Evolutionary conservation across 2,329 filamentous ascomycete genomes (phyloP).

Genomic region (Aspergillus glaucus): DNA sequence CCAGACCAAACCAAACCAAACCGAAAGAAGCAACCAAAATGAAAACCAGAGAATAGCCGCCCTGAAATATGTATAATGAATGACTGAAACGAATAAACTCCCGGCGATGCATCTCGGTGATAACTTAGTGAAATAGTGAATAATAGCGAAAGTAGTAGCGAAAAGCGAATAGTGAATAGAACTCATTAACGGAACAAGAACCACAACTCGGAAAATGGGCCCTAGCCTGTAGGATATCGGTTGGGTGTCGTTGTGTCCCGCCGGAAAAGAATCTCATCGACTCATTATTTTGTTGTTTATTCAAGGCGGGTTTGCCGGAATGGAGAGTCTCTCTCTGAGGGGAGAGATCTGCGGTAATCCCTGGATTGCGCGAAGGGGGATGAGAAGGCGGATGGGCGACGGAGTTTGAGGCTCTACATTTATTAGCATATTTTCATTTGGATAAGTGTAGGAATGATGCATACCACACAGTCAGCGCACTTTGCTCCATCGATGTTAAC

Average conservation of each 20-base stretch:
- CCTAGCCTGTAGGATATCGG: slow-evolving; percentile 11
- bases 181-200: neutral
- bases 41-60: slow-evolving; percentile 12
- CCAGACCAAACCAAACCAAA: neutral
- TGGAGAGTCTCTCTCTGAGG: slow-evolving; percentile 26
- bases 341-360: slow-evolving; percentile 30
- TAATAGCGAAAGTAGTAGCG: slow-evolving; percentile 3
- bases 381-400: slow-evolving; percentile 30
- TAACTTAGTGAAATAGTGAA: slow-evolving; percentile 2
- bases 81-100: slow-evolving; percentile 20
- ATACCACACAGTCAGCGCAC: slow-evolving; percentile 41
- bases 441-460: slow-evolving; percentile 11
- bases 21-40: slow-evolving; percentile 2
- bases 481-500: slow-evolving; percentile 38
- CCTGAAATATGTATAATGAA: slow-evolving; percentile 17
- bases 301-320: slow-evolving; percentile 12
- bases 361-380: slow-evolving; percentile 37
- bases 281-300: neutral
- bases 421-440: neutral
- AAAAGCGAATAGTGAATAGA: slow-evolving; percentile 2
- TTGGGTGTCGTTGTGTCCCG: neutral
- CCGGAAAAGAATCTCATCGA: neutral
- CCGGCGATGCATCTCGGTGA: slow-evolving; percentile 24
- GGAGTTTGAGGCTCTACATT: slow-evolving; percentile 30
- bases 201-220: slow-evolving; percentile 5